Evolutionary conservation across 306 rosid genomes (phyloP).

Genomic region (Senna tora): DNA sequence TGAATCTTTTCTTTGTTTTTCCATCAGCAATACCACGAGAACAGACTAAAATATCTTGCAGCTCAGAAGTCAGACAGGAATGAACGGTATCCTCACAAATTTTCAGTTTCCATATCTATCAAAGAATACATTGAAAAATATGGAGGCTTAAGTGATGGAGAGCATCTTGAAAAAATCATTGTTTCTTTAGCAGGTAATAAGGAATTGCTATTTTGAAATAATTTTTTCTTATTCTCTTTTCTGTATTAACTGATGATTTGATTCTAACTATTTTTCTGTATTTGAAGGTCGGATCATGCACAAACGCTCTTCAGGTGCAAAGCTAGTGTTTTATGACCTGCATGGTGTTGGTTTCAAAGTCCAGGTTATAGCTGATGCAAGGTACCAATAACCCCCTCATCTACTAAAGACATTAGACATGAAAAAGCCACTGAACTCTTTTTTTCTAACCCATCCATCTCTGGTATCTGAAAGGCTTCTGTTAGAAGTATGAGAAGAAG

Average conservation of each 20-base stretch:
- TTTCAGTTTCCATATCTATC: slow-evolving; percentile 57
- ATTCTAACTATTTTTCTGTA: background rate
- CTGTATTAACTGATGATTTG: slow-evolving; percentile 12
- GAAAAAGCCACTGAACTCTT: background rate
- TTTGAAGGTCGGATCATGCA: slow-evolving; percentile 61
- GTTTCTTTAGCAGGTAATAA: slow-evolving; percentile 70
- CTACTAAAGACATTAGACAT: background rate
- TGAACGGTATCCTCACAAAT: slow-evolving; percentile 85
- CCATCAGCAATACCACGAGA: slow-evolving; percentile 78
- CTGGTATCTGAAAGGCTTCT: background rate
- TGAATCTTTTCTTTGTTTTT: slow-evolving; percentile 20
- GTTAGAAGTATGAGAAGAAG: background rate
- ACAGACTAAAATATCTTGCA: slow-evolving; percentile 70
- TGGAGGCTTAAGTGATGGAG: slow-evolving; percentile 58
- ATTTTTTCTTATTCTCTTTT: background rate
- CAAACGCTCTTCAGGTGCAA: slow-evolving; percentile 74
- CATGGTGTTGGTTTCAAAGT: slow-evolving; percentile 67
- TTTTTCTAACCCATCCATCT: background rate
- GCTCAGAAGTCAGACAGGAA: slow-evolving; percentile 54
- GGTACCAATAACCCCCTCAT: slow-evolving; percentile 44
- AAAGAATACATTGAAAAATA: slow-evolving; percentile 51
- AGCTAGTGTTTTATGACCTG: slow-evolving; percentile 77
- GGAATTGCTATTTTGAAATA: slow-evolving; percentile 35
- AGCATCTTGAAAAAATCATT: slow-evolving; percentile 66
- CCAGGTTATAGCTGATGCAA: slow-evolving; percentile 88